These are phyloP conservation scores for Xylaria flabelliformis DNA, from an alignment of 495 filamentous ascomycete genomes.

Conservation along the genomic window DNA sequence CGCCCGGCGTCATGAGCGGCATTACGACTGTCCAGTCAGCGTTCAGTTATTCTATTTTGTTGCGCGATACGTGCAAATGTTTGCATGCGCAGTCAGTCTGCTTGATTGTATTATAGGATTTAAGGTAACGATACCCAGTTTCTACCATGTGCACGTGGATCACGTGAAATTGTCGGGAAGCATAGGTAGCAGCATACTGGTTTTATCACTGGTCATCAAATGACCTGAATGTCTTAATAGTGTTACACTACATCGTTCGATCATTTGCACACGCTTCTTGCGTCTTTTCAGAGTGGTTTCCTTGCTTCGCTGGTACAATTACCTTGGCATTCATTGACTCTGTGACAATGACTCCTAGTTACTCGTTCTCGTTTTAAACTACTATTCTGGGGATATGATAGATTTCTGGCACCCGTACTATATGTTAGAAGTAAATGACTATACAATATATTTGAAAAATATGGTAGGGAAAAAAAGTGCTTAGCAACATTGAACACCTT, in stretches of 20 bases:
- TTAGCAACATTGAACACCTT: no score
- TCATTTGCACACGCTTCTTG: background rate
- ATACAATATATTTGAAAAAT: no score
- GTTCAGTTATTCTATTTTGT: constrained; percentile 3
- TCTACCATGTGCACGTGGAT: background rate
- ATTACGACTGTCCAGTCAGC: background rate
- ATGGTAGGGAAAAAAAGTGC: no score
- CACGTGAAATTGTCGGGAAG: constrained; percentile 1
- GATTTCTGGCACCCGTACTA: background rate
- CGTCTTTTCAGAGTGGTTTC: background rate
- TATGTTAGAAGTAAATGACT: background rate
- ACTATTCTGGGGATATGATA: background rate
- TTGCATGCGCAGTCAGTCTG: background rate
- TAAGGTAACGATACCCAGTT: constrained; percentile 20
- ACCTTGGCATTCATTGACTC: background rate
- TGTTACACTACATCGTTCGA: background rate
- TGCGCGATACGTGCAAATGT: background rate
- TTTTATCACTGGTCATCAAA: background rate
- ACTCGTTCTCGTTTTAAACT: background rate
- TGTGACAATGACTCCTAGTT: background rate
- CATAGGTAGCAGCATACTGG: background rate
- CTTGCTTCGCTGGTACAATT: background rate
- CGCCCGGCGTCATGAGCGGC: background rate
- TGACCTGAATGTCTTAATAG: background rate
- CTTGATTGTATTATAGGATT: constrained; percentile 20